Evolutionary conservation across 2,329 filamentous ascomycete genomes (phyloP), one percentile per base, ranked within the genome.

Genomic region (Aspergillus unguis): DNA sequence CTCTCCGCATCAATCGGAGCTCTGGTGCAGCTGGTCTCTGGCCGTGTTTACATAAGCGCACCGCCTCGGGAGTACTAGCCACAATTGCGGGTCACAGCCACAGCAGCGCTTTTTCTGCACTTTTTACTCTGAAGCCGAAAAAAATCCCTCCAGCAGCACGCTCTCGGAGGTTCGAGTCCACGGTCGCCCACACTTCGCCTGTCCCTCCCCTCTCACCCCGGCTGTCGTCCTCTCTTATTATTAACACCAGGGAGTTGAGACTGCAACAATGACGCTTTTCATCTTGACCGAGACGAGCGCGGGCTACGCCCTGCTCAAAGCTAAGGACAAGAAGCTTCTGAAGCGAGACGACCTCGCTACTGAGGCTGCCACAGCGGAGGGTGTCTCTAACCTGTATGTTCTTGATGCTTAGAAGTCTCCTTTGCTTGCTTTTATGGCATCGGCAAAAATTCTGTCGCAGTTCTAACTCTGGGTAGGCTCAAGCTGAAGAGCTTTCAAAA

Each of bases 401-500:
- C 52, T 9, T 26, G 17, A 17, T 17, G 17, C 17, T 17, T 17
- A 17, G 17, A 17, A 17, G 17, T 17, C 17, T 17, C 17, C 17
- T 17, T 17, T 17, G 17, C 17, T 17, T 17, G 17, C 17, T 17
- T 17, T 17, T 17, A 17, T 17, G 17, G 17, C 17, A 17, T 46
- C 26, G 44, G 31, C 31, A 51, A 69, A 67, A 61, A 44, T 56
- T 58, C 56, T 50, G 31, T 36, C 42, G 60, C 48, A 27, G 17
- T 17, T 53, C 63, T 70, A 66, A 67, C 59, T 36, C 27, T 27
- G 45, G 58, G 54, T 40, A 92, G 88, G 75, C 78, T 99, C 66
- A 96, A 96, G 78, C 81, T 97, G 71, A 97, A 97, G 82, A 87
- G 92, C 73, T 97, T 99, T 75, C 81, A 89, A 75, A 97, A 97